These are phyloP conservation scores for Pseudogymnoascus sp. DNA, from an alignment of 2,329 filamentous ascomycete genomes.

Conservation along the genomic window DNA sequence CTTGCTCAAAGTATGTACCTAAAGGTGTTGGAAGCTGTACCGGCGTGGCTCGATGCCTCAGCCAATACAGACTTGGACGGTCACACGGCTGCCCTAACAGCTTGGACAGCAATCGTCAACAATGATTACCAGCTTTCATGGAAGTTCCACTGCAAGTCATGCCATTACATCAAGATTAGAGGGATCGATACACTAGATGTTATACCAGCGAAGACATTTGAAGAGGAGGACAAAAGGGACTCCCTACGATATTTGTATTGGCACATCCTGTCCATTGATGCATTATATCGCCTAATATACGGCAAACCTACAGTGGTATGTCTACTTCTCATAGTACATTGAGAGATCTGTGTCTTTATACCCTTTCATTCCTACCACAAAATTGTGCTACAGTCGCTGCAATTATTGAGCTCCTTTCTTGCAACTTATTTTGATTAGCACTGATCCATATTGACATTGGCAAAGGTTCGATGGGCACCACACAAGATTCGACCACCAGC, in stretches of 20 bases:
- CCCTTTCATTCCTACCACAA: neutral
- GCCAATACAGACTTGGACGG: neutral
- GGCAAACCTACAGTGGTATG: conserved; percentile 1
- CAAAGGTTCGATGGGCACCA: neutral
- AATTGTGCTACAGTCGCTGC: neutral
- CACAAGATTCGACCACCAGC: conserved; percentile 1
- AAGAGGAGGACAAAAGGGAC: neutral
- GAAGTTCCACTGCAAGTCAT: conserved; percentile 3
- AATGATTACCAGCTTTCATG: neutral
- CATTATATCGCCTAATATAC: conserved; percentile 3
- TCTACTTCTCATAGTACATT: neutral
- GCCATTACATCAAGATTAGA: neutral
- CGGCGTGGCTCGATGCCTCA: neutral
- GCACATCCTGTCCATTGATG: neutral
- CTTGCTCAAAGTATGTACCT: neutral
- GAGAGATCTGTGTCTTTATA: neutral
- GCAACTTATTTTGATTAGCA: neutral
- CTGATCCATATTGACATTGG: neutral
- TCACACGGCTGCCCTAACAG: neutral
- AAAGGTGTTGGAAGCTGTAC: neutral
- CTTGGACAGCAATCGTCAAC: conserved; percentile 1
- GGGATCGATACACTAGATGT: neutral
- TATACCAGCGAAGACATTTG: neutral
- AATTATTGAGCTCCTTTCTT: neutral
- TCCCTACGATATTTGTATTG: neutral